Conservation (phyloP, 495 filamentous ascomycete genomes). For the Lindgomyces ingoldianus region DNA sequence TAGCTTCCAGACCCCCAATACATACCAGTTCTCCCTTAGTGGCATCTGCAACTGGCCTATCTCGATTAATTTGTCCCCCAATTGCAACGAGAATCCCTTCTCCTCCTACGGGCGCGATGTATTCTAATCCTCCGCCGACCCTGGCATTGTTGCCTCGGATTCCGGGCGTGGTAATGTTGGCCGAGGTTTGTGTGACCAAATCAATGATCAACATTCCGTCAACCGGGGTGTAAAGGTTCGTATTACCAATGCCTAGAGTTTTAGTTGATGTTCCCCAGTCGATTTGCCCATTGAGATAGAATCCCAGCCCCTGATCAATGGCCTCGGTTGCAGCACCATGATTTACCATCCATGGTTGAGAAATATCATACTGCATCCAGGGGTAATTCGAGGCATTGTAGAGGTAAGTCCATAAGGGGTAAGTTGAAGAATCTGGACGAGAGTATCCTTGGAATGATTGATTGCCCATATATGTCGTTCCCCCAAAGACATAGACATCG, state of each 20-base stretch:
- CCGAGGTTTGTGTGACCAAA: constrained; percentile 39
- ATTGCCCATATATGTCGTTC: constrained; percentile 22
- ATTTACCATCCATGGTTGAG: constrained; percentile 41
- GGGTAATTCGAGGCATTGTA: constrained; percentile 38
- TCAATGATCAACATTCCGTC: constrained; percentile 49
- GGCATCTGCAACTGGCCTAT: neutral
- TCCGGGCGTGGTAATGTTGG: constrained; percentile 20
- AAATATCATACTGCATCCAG: constrained; percentile 48
- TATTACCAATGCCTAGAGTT: constrained; percentile 28
- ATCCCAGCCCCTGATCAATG: constrained; percentile 44
- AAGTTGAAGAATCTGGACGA: neutral
- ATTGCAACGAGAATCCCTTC: constrained; percentile 29
- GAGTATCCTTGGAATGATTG: constrained; percentile 1
- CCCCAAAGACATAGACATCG: constrained; percentile 26
- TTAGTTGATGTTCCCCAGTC: constrained; percentile 41
- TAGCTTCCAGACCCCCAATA: neutral
- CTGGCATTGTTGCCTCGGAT: constrained; percentile 14
- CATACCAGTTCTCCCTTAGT: constrained; percentile 11
- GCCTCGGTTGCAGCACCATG: constrained; percentile 47
- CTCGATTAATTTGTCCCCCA: constrained; percentile 24
- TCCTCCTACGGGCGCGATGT: constrained; percentile 21
- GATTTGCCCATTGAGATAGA: constrained; percentile 50
- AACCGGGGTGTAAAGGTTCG: constrained; percentile 27
- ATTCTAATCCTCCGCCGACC: constrained; percentile 26
- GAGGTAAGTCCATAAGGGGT: constrained; percentile 37